Evolutionary conservation across 495 filamentous ascomycete genomes (phyloP), one percentile per base, ranked within the genome.

Genomic region (Aspergillus baeticus): DNA sequence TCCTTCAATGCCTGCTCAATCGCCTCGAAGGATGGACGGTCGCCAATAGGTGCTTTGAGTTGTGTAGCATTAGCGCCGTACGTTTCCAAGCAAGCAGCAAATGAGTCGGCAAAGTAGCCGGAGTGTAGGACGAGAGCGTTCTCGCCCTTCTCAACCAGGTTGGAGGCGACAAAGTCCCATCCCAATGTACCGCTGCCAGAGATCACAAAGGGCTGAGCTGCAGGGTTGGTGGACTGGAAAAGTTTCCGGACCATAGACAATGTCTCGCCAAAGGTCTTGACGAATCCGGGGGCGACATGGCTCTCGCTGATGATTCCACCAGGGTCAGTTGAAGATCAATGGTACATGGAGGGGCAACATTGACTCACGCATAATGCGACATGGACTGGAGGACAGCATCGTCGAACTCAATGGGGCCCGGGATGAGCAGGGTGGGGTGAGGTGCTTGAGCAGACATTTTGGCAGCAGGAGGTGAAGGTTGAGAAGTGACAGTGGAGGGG

Each of bases 341-440:
- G 15, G 17, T 22, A 49, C 4, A 26, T 50, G 6, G 10, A 2
- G 8, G 17, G 10, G 29, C 17, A 31, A 55, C 34, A 50, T 26
- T 35, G 23, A 77, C 81, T 68, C 69, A 96, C 92, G 92, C 93
- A 77, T 87, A 96, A 75, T 98, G 94, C 70, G 87, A 82, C 94
- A 98, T 98, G 53, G 92, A 89, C 70, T 90, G 81, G 42, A 98
- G 84, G 47, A 98, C 94, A 39, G 86, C 92, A 90, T 98, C 94
- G 70, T 97, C 94, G 66, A 98, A 98, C 75, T 98, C 94, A 69
- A 98, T 94, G 68, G 94, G 94, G 23, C 94, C 94, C 21, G 94
- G 94, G 66, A 98, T 96, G 64, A 98, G 82, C 67, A 97, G 73
- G 35, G 91, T 83, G 54, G 90, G 83, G 69, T 96, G 92, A 48